These are phyloP conservation scores for Talaromyces ruber DNA, from an alignment of 495 filamentous ascomycete genomes.

Conservation along the genomic window DNA sequence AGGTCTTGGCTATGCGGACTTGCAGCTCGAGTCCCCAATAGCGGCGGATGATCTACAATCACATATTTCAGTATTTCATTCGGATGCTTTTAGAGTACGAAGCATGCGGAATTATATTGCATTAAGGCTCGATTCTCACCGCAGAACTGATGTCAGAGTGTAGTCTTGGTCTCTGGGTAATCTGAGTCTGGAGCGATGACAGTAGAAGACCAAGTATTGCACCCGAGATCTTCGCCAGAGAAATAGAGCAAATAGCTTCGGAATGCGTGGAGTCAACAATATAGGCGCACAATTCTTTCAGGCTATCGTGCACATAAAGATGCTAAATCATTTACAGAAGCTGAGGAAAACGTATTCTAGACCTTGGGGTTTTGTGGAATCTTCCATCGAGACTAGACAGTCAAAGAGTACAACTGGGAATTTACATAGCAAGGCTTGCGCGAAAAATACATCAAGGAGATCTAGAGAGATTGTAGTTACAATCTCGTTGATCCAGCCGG, in stretches of 20 bases:
- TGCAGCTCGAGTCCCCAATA: neutral
- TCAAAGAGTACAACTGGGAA: too few relatives aligned
- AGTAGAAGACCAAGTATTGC: neutral
- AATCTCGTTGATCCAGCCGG: too few relatives aligned
- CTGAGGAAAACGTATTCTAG: too few relatives aligned
- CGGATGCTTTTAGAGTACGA: neutral
- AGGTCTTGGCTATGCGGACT: neutral
- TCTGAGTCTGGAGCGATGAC: neutral
- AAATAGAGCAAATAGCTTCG: neutral
- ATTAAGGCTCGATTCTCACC: neutral
- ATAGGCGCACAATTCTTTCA: neutral
- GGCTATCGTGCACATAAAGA: too few relatives aligned
- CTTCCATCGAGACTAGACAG: too few relatives aligned
- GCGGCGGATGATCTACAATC: neutral
- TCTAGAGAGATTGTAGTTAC: too few relatives aligned
- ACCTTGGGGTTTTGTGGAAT: too few relatives aligned
- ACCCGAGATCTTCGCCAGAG: neutral
- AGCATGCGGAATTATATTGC: neutral
- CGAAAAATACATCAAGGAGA: too few relatives aligned
- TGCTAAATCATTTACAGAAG: too few relatives aligned
- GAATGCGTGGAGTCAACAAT: neutral
- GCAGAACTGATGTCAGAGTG: neutral
- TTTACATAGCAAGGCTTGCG: too few relatives aligned
- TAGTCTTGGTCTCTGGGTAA: neutral
- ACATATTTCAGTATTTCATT: neutral